Conservation (phyloP, 2,329 filamentous ascomycete species). For the Penicillium sp. region DNA sequence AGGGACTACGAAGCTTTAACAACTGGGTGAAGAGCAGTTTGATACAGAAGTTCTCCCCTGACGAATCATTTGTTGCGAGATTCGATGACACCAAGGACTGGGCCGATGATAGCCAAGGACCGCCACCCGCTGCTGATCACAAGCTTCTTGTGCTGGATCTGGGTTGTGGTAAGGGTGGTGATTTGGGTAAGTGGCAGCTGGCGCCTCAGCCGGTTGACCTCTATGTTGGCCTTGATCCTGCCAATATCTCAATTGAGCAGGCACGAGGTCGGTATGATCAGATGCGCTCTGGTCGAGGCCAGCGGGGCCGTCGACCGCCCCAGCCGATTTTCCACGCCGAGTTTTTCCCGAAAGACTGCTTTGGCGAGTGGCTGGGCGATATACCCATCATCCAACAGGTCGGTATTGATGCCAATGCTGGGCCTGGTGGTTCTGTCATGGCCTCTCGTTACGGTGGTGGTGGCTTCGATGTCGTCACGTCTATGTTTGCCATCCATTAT, state of each 20-base stretch:
- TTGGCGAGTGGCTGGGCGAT: constrained; percentile 77
- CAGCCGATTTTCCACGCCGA: constrained; percentile 73
- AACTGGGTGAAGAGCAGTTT: constrained; percentile 99
- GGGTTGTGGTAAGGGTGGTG: constrained; percentile 94
- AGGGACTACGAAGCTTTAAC: constrained; percentile 90
- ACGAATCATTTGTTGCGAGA: constrained; percentile 67
- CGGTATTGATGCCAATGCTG: constrained; percentile 75
- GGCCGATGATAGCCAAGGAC: constrained; percentile 38
- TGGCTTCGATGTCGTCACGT: constrained; percentile 93
- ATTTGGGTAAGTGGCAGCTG: constrained; percentile 93
- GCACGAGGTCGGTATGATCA: constrained; percentile 77
- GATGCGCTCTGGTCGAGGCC: constrained; percentile 60
- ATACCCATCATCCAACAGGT: constrained; percentile 80
- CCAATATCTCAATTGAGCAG: constrained; percentile 87
- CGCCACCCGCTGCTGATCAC: constrained; percentile 42
- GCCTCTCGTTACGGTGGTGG: constrained; percentile 67
- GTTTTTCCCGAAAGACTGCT: constrained; percentile 91
- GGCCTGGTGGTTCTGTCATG: constrained; percentile 53
- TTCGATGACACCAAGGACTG: constrained; percentile 46
- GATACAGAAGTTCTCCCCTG: constrained; percentile 92
- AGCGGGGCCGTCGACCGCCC: constrained; percentile 55
- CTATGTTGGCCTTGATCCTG: constrained; percentile 92
- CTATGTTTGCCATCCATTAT: constrained; percentile 99
- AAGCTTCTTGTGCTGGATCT: constrained; percentile 84
- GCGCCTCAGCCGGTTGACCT: constrained; percentile 87